These are phyloP conservation scores for Ustilago trichophora DNA, from an alignment of 1,284 basidiomycete genomes.

Conservation along the genomic window DNA sequence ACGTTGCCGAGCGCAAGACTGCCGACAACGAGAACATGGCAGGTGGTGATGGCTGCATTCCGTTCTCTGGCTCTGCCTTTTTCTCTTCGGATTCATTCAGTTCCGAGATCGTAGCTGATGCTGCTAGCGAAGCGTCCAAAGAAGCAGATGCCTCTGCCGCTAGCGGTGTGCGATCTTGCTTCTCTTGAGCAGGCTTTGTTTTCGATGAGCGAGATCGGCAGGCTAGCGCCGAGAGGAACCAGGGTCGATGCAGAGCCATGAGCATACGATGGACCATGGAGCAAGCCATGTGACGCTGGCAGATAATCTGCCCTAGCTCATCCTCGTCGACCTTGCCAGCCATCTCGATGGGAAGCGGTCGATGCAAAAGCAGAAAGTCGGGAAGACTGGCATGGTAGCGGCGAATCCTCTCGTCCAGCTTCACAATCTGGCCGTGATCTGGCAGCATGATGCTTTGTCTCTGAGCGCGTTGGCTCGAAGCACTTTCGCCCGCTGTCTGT, in stretches of 20 bases:
- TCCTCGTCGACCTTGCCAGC: constrained; percentile 24
- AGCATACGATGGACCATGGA: constrained; percentile 33
- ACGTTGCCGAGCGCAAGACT: constrained; percentile 26
- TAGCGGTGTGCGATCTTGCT: neutral
- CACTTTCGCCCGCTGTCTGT: no score
- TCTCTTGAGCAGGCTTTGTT: no score
- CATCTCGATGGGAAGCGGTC: constrained; percentile 31
- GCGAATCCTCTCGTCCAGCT: constrained; percentile 34
- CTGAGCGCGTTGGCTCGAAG: no score
- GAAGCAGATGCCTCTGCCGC: neutral
- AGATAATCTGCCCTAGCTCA: constrained; percentile 27
- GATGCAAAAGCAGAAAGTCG: constrained; percentile 22
- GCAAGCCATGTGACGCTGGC: constrained; percentile 32
- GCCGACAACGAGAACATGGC: constrained; percentile 23
- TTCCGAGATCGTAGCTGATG: neutral
- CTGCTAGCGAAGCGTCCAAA: neutral
- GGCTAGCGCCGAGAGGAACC: constrained; percentile 27
- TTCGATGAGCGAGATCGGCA: neutral
- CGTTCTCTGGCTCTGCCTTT: no score
- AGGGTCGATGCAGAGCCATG: constrained; percentile 33
- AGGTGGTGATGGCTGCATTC: constrained; percentile 5
- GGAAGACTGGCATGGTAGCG: constrained; percentile 33
- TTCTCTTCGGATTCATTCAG: no score
- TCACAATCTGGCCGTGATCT: constrained; percentile 10
- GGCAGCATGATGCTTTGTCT: constrained; percentile 3